Percentiles rank a stretch among this genome's conserved stretches.
Conservation (phyloP, 2,329 filamentous ascomycete species). For the Sarocladium oryzae region DNA sequence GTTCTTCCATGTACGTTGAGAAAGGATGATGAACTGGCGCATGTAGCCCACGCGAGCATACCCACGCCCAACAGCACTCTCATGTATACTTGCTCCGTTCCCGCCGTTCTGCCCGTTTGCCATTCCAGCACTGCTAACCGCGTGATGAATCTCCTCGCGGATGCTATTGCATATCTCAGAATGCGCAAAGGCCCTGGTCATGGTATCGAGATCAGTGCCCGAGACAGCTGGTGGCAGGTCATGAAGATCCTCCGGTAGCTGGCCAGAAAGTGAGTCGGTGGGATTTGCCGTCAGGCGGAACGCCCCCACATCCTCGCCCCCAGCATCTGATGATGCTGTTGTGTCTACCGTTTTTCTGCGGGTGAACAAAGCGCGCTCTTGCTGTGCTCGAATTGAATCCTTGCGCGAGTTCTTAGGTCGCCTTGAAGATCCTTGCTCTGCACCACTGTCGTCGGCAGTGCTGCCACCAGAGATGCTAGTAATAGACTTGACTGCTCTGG, state of each 20-base stretch:
- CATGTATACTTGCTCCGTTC: slow-evolving; percentile 43
- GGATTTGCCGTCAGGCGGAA: slow-evolving; percentile 46
- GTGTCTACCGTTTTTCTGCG: slow-evolving; percentile 62
- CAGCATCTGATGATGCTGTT: slow-evolving; percentile 53
- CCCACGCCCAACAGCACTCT: slow-evolving; percentile 62
- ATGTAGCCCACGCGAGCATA: slow-evolving; percentile 75
- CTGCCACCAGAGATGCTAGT: slow-evolving; percentile 75
- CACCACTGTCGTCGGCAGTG: slow-evolving; percentile 59
- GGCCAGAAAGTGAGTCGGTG: slow-evolving; percentile 40
- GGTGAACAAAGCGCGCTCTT: slow-evolving; percentile 87
- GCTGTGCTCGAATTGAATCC: slow-evolving; percentile 75
- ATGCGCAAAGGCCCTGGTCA: slow-evolving; percentile 67
- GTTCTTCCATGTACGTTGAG: slow-evolving; percentile 90
- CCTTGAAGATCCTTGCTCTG: slow-evolving; percentile 45
- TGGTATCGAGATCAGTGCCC: slow-evolving; percentile 72
- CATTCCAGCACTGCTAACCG: slow-evolving; percentile 55
- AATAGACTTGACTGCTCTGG: slow-evolving; percentile 82
- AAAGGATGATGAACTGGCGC: slow-evolving; percentile 84
- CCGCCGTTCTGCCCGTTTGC: slow-evolving; percentile 61
- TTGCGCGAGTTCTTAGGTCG: slow-evolving; percentile 65
- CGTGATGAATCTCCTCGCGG: slow-evolving; percentile 69
- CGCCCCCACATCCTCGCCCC: slow-evolving; percentile 41
- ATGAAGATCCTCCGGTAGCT: slow-evolving; percentile 64
- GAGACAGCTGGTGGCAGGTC: slow-evolving; percentile 54
- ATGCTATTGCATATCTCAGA: slow-evolving; percentile 73